Conservation (phyloP, 768 basidiomycete genomes). For the Crassisporium funariophilum region DNA sequence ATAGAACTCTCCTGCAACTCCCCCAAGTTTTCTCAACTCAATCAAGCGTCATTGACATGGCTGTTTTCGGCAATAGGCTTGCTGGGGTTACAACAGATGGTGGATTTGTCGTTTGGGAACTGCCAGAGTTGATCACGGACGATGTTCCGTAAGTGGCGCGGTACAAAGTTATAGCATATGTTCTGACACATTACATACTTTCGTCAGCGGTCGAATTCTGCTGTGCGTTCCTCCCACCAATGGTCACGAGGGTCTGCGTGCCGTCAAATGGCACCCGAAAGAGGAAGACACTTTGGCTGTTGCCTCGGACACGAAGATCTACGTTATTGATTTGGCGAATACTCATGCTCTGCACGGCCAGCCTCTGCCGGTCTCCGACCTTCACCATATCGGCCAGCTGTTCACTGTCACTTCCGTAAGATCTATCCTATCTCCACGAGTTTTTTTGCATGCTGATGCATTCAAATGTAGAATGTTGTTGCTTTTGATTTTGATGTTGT, state of each 20-base stretch:
- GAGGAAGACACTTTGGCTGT: slow-evolving; percentile 79
- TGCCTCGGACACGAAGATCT: slow-evolving; percentile 77
- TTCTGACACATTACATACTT: slow-evolving; percentile 10
- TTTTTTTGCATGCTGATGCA: no score
- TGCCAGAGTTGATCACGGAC: slow-evolving; percentile 81
- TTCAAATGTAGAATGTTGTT: slow-evolving; percentile 60
- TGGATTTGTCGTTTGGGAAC: slow-evolving; percentile 87
- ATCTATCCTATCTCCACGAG: no score
- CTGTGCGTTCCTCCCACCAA: slow-evolving; percentile 69
- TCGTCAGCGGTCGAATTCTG: slow-evolving; percentile 61
- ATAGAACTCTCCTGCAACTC: slow-evolving; percentile 82
- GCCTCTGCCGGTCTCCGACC: slow-evolving; percentile 66
- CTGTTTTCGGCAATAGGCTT: slow-evolving; percentile 78
- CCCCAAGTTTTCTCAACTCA: slow-evolving; percentile 59
- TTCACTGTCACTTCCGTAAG: slow-evolving; percentile 74
- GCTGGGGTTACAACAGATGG: slow-evolving; percentile 88
- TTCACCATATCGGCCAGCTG: slow-evolving; percentile 67
- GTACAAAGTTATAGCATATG: slow-evolving; percentile 4
- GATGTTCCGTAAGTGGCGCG: slow-evolving; percentile 72
- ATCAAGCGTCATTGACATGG: slow-evolving; percentile 82
- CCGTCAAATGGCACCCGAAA: slow-evolving; percentile 90
- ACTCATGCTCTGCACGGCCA: slow-evolving; percentile 63
- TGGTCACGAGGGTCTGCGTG: slow-evolving; percentile 65
- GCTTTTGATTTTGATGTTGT: slow-evolving; percentile 85
- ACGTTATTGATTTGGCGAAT: slow-evolving; percentile 72